Evolutionary conservation across 441 rosid genomes (phyloP).

Genomic region (Jatropha multifida): DNA sequence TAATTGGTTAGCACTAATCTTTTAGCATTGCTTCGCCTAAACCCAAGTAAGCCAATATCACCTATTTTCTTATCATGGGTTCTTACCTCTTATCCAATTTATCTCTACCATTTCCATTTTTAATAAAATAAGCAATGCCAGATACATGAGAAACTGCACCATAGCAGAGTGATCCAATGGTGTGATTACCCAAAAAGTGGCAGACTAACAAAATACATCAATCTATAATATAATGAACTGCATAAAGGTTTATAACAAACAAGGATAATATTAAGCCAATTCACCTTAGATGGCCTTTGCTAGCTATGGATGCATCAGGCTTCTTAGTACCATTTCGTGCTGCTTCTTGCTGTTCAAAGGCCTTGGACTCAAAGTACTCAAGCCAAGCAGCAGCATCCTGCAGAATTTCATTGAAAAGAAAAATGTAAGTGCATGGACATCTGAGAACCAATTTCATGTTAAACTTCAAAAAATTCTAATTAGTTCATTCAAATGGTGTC

Average conservation of each 20-base stretch:
- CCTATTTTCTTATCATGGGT: too few relatives aligned
- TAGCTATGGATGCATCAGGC: slow-evolving; percentile 68
- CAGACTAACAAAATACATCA: not conserved
- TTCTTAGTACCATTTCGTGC: slow-evolving; percentile 64
- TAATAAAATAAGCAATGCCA: not conserved
- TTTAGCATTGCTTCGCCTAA: too few relatives aligned
- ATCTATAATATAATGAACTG: slow-evolving; percentile 12
- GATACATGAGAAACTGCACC: slow-evolving; percentile 7
- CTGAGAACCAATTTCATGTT: not conserved
- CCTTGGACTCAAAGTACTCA: slow-evolving; percentile 71
- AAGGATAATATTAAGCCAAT: slow-evolving; percentile 24
- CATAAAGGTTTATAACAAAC: slow-evolving; percentile 7
- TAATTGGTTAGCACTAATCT: too few relatives aligned
- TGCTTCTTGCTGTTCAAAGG: slow-evolving; percentile 72
- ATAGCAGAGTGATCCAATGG: slow-evolving; percentile 27
- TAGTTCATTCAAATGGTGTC: not conserved
- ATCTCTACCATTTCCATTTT: too few relatives aligned
- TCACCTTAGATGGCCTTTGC: slow-evolving; percentile 81
- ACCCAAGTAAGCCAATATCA: too few relatives aligned
- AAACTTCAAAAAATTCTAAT: not conserved
- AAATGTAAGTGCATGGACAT: not conserved
- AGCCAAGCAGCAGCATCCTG: slow-evolving; percentile 91
- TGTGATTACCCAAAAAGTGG: slow-evolving; percentile 9
- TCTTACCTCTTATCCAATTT: too few relatives aligned
- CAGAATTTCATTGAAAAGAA: slow-evolving; percentile 16